Base-by-base conservation (phyloP, 2,329 filamentous ascomycete species). In the Xylaria polymorpha region DNA sequence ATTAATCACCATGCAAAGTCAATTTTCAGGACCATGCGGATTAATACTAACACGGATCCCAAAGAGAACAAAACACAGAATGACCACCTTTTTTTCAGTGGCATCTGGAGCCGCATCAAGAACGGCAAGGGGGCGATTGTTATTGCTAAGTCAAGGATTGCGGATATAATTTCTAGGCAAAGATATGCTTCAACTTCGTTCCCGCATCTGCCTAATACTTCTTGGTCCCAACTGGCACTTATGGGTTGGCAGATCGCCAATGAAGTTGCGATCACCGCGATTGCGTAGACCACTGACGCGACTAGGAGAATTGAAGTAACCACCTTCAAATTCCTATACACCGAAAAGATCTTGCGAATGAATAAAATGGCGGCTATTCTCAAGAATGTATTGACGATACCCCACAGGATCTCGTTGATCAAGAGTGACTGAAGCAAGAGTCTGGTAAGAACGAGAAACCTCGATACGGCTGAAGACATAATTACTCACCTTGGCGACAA, bases 321-420 rank as follows among this genome's bases (percentile, higher is more conserved):
- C n/a, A n/a, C n/a, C n/a, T n/a, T n/a, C n/a, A n/a, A n/a, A 25
- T 10, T 12, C 15, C 29, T 12, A 22, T 2, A 2, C 8, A 0
- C 1, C 4, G 15, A 5, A 4, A 60, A 55, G 14, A 55, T 7
- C 22, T 10, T 53, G 37, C 61, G 60, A 48, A 64, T 59, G n/a
- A 60, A 59, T 29, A 55, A 20, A 12, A 64, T 64, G 14, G 65
- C 66, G 14, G 20, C 46, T 15, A 64, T 46, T 41, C 66, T 60
- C 22, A 68, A 22, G n/a, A 60, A 59, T 14, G 60, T 64, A 53
- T 64, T 68, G 22, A 68, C 60, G n/a, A 68, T 39, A 6, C 60
- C 39, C 60, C 60, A 68, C 9, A 68, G 18, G 14, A 68, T 32
- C 39, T 68, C 66, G 32, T 68, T 68, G n/a, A 68, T 22, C n/a